A percentile compares a stretch with the other conserved stretches of the same genome.
These are phyloP conservation scores for Microthyrium microscopicum DNA, from an alignment of 2,329 filamentous ascomycete species.

Conservation along the genomic window DNA sequence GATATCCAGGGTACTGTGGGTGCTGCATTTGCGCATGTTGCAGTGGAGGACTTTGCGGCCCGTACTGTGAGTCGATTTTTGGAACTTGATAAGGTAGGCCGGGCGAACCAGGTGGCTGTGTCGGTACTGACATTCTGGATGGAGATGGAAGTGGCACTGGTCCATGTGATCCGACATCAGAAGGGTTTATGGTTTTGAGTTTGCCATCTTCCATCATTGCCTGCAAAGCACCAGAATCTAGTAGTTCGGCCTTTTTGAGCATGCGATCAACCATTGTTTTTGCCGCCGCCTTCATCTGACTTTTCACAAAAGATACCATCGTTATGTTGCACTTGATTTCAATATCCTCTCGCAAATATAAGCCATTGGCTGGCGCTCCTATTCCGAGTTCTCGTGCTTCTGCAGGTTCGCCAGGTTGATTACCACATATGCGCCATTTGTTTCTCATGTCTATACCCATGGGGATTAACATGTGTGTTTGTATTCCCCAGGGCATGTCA, in stretches of 20 bases:
- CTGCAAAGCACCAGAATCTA: slow-evolving; percentile 47
- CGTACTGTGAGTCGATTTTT: not conserved
- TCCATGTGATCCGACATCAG: slow-evolving; percentile 12
- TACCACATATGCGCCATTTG: slow-evolving; percentile 51
- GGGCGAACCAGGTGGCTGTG: slow-evolving; percentile 1
- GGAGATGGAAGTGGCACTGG: slow-evolving; percentile 12
- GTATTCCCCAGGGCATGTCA: slow-evolving; percentile 53
- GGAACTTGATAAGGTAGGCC: not conserved
- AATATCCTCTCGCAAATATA: slow-evolving; percentile 54
- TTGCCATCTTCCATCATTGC: slow-evolving; percentile 52
- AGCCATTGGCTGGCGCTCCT: slow-evolving; percentile 44
- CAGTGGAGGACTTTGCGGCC: not conserved
- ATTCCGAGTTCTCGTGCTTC: slow-evolving; percentile 48
- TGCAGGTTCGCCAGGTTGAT: slow-evolving; percentile 49
- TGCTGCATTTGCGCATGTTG: slow-evolving; percentile 1
- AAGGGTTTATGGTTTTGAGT: slow-evolving; percentile 41
- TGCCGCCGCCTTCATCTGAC: slow-evolving; percentile 47
- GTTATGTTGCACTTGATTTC: slow-evolving; percentile 54
- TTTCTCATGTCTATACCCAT: slow-evolving; percentile 50
- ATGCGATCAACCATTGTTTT: slow-evolving; percentile 52
- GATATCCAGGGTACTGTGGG: not conserved
- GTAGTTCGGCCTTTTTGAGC: slow-evolving; percentile 53
- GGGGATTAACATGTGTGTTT: slow-evolving; percentile 55
- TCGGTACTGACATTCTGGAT: slow-evolving; percentile 9
- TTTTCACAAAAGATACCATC: slow-evolving; percentile 48